A percentile compares a stretch with the other conserved stretches of the same genome.
Conservation (phyloP, 2,329 filamentous ascomycete species). For the Fusarium buharicum region DNA sequence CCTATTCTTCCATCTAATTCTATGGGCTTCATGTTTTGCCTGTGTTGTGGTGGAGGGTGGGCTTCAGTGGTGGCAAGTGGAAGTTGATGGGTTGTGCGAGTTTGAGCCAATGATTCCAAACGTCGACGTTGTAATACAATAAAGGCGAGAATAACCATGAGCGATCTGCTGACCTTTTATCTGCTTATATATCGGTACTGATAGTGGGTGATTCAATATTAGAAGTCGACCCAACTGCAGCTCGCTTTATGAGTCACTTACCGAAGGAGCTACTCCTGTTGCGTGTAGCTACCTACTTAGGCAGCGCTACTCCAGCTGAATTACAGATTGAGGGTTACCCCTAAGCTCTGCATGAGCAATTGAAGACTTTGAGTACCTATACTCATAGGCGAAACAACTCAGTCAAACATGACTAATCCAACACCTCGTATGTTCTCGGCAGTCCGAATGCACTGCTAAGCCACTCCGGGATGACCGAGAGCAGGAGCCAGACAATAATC, state of each 20-base stretch:
- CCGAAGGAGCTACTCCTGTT: conserved; percentile 13
- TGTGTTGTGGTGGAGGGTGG: not conserved
- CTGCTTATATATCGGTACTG: conserved; percentile 6
- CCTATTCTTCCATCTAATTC: conserved; percentile 66
- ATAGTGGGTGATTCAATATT: not conserved
- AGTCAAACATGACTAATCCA: not conserved
- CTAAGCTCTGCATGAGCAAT: not conserved
- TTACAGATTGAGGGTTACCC: not conserved
- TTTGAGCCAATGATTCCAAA: conserved; percentile 4
- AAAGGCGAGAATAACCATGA: not conserved
- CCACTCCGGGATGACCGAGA: not conserved
- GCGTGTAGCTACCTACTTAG: not conserved
- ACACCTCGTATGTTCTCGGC: not conserved
- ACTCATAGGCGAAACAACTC: not conserved
- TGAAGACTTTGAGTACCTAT: not conserved
- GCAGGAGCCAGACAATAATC: not conserved
- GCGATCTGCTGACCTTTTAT: not conserved
- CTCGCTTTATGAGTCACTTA: conserved; percentile 25
- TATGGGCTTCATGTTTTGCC: conserved; percentile 50
- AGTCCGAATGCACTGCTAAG: conserved; percentile 3
- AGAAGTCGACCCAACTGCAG: not conserved
- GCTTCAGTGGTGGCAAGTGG: conserved; percentile 16
- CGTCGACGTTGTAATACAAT: conserved; percentile 1
- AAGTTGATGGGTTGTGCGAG: conserved; percentile 8
- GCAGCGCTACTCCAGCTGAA: not conserved